Conservation (phyloP, 148 eudicot species). For the Camellia lanceoleosa region DNA sequence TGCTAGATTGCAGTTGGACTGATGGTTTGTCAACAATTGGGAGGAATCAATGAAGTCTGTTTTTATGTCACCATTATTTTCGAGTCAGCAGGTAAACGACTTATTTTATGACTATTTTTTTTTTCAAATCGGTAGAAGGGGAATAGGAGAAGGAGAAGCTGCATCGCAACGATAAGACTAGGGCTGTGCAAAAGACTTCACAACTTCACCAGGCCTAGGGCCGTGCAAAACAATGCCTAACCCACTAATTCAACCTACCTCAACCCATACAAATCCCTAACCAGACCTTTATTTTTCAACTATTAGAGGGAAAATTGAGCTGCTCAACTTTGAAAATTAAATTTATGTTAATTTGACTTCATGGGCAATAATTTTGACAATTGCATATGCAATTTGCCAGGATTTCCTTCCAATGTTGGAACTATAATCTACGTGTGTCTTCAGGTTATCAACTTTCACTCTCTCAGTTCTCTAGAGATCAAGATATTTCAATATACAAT, state of each 20-base stretch:
- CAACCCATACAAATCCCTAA: neutral
- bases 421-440: constrained; percentile 66
- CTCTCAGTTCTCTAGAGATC: neutral
- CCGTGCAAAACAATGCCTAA: too few species aligned
- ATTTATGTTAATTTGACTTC: neutral
- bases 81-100: constrained; percentile 62
- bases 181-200: too few species aligned
- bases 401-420: constrained; percentile 67
- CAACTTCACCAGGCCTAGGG: too few species aligned
- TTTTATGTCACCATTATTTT: constrained; percentile 80
- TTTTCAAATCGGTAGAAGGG: too few species aligned
- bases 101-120: neutral
- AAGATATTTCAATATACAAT: neutral
- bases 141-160: too few species aligned
- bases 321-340: neutral
- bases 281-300: neutral
- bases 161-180: too few species aligned
- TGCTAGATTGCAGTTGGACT: constrained; percentile 79
- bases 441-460: constrained; percentile 44
- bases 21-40: constrained; percentile 88
- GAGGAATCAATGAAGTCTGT: constrained; percentile 85
- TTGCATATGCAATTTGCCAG: constrained; percentile 28
- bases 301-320: neutral
- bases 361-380: neutral
- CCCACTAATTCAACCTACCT: neutral